A percentile compares a stretch with the other conserved stretches of the same genome.
Conservation (phyloP, 2,329 filamentous ascomycete genomes). For the Aspergillus chevalieri region DNA sequence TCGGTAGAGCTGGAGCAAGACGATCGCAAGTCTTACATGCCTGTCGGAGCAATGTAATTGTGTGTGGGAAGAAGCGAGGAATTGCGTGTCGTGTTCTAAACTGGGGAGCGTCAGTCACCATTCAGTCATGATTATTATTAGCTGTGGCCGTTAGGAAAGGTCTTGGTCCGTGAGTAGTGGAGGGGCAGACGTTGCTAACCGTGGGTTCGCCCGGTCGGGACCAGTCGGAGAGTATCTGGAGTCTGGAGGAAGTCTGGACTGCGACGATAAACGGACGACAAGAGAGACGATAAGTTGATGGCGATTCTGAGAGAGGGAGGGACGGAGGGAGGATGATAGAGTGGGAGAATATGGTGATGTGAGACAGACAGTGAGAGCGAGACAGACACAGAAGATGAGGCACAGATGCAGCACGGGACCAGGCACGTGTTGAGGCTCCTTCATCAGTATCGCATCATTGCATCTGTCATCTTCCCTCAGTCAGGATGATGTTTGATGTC, state of each 20-base stretch:
- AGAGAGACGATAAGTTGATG: too few species aligned
- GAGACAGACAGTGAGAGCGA: too few species aligned
- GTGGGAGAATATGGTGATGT: too few species aligned
- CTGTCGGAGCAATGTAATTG: background rate
- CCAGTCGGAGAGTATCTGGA: background rate
- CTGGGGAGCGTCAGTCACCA: background rate
- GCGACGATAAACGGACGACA: background rate
- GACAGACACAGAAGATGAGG: too few species aligned
- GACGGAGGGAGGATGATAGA: too few species aligned
- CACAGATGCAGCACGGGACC: too few species aligned
- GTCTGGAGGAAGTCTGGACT: background rate
- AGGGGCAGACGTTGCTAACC: background rate
- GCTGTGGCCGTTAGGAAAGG: background rate
- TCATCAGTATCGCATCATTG: background rate
- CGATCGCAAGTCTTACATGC: constrained; percentile 1
- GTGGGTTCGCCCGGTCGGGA: background rate
- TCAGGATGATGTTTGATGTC: too few species aligned
- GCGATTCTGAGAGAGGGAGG: too few species aligned
- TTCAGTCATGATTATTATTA: background rate
- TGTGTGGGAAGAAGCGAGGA: too few species aligned
- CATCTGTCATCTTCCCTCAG: background rate
- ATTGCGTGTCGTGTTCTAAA: too few species aligned
- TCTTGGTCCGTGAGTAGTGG: background rate
- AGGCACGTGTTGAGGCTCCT: too few species aligned
- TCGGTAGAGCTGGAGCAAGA: background rate